A percentile compares a stretch with the other conserved stretches of the same genome.
phyloP scores from a whole-genome alignment of 305 asterid genomes.

The Vinca major region DNA sequence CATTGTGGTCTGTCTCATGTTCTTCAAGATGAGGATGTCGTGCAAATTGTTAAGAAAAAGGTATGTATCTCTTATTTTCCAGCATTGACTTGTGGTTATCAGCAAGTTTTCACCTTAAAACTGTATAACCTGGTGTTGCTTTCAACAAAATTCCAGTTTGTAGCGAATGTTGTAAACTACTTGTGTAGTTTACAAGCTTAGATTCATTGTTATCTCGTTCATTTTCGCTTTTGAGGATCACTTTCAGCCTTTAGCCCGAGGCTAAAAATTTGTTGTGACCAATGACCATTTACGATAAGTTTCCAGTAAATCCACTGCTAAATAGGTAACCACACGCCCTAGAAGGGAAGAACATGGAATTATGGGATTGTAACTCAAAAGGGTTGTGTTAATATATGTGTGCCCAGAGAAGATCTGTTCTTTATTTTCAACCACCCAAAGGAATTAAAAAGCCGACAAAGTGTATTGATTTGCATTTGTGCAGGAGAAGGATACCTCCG shows the following conservation, averaged over 20 bases:
- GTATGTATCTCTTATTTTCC: conserved; percentile 25
- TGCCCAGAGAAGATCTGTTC: neutral
- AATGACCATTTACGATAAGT: neutral
- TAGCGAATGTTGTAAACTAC: neutral
- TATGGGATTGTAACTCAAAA: neutral
- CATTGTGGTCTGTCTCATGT: conserved; percentile 81
- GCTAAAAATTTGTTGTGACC: neutral
- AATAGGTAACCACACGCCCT: neutral
- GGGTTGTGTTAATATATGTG: neutral
- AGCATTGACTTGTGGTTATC: neutral
- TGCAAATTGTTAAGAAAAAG: conserved; percentile 97
- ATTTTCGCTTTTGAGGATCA: neutral
- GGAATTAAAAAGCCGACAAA: neutral
- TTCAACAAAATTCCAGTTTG: neutral
- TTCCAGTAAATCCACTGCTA: neutral
- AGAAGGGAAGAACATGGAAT: neutral
- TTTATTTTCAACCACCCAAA: too few relatives aligned
- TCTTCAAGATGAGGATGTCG: conserved; percentile 93
- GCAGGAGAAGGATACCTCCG: conserved; percentile 54
- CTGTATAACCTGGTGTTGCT: neutral
- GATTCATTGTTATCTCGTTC: neutral
- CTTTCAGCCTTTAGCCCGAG: neutral
- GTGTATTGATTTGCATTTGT: conserved; percentile 3
- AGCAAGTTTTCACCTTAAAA: neutral
- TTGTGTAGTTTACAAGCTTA: neutral